phyloP scores from a whole-genome alignment of 2,329 filamentous ascomycete genomes.

The Nemania serpens region DNA sequence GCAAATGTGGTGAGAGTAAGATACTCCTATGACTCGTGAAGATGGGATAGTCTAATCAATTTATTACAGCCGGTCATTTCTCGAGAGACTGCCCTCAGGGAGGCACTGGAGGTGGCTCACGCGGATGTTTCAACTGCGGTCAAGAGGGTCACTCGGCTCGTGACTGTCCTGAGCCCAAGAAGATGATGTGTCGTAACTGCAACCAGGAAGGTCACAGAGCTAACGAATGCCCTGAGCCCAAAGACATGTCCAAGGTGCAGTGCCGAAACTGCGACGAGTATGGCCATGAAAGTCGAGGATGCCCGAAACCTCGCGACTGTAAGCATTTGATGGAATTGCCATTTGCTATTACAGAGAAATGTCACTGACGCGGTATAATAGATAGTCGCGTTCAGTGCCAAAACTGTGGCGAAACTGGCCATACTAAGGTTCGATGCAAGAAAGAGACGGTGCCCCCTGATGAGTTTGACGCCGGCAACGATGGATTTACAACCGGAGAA shows the following conservation, averaged over 20 bases:
- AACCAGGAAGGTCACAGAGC: conserved; percentile 64
- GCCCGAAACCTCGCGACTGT: conserved; percentile 62
- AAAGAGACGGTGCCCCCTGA: conserved; percentile 28
- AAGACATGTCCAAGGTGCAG: conserved; percentile 46
- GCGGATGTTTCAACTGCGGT: conserved; percentile 66
- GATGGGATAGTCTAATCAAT: conserved; percentile 20
- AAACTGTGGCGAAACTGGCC: conserved; percentile 58
- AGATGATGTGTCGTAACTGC: conserved; percentile 64
- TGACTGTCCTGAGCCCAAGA: conserved; percentile 55
- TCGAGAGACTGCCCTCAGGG: conserved; percentile 67
- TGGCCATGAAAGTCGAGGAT: conserved; percentile 54
- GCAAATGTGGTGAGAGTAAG: conserved; percentile 66
- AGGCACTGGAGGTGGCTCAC: conserved; percentile 53
- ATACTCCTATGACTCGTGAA: conserved; percentile 8
- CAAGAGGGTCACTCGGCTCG: conserved; percentile 61
- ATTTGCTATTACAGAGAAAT: neutral
- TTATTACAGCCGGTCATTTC: conserved; percentile 61
- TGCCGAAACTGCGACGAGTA: conserved; percentile 59
- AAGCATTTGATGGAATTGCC: conserved; percentile 34
- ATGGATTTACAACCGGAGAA: neutral
- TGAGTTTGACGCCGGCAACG: conserved; percentile 11
- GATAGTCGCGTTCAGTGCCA: conserved; percentile 61
- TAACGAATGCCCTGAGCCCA: conserved; percentile 62
- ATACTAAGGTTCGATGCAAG: conserved; percentile 48
- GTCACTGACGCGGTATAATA: conserved; percentile 36